A percentile compares a stretch with the other conserved stretches of the same genome.
Conservation (phyloP, 768 basidiomycete genomes). For the Lanmaoa rubissima region DNA sequence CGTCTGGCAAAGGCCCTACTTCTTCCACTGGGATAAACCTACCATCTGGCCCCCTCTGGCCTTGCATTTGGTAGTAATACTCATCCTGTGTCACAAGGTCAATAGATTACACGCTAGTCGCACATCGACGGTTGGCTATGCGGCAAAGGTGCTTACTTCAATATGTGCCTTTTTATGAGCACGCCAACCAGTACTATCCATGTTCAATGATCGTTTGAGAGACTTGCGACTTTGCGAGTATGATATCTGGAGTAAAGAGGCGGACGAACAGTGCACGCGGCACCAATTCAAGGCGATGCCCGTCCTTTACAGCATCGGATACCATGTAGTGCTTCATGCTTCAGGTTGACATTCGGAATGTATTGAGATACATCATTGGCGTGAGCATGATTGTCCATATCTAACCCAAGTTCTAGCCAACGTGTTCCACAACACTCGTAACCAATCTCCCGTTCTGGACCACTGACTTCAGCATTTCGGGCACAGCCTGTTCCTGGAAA, state of each 20-base stretch:
- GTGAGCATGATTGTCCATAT: neutral
- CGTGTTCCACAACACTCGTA: constrained; percentile 87
- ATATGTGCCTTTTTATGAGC: constrained; percentile 59
- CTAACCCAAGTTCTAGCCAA: constrained; percentile 39
- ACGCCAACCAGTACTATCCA: constrained; percentile 81
- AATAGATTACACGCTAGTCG: neutral
- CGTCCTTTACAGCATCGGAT: neutral
- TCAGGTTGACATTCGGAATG: neutral
- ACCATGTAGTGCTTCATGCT: neutral
- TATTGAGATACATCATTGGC: neutral
- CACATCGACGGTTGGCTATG: neutral
- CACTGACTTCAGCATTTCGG: constrained; percentile 92
- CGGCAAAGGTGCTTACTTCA: constrained; percentile 35
- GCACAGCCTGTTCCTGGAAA: constrained; percentile 85
- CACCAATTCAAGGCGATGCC: neutral
- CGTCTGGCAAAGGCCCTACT: constrained; percentile 59
- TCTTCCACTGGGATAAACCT: constrained; percentile 55
- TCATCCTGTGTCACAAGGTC: constrained; percentile 32
- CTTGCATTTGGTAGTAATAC: constrained; percentile 21
- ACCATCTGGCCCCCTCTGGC: constrained; percentile 48
- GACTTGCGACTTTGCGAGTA: neutral
- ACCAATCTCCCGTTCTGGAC: constrained; percentile 81
- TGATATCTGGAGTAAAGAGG: neutral
- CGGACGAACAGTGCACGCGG: neutral
- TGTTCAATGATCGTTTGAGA: constrained; percentile 24